Evolutionary conservation across 2,329 filamentous ascomycete genomes (phyloP).

Genomic region (Davidsoniella virescens): DNA sequence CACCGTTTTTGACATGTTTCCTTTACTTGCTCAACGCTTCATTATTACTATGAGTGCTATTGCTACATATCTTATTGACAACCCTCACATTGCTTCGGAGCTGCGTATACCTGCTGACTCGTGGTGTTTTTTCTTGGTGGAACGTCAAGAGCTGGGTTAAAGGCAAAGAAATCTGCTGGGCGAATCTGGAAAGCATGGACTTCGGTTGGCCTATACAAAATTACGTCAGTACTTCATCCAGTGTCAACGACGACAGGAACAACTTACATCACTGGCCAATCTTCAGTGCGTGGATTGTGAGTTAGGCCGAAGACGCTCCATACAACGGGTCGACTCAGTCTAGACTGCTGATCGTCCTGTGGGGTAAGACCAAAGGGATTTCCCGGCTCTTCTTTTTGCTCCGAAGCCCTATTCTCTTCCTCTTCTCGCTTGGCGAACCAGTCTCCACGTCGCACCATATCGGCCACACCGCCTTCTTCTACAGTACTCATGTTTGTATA

Average conservation of each 20-base stretch:
- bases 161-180: constrained; percentile 30
- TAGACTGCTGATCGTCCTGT: constrained; percentile 8
- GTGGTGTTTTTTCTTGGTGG: constrained; percentile 22
- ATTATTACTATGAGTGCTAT: neutral
- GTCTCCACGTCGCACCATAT: constrained; percentile 31
- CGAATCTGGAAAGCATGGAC: constrained; percentile 30
- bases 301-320: constrained; percentile 35
- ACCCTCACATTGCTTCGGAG: constrained; percentile 12
- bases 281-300: constrained; percentile 31
- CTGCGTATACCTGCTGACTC: constrained; percentile 22
- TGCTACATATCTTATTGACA: no score
- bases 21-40: neutral
- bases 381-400: constrained; percentile 11
- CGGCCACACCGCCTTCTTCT: constrained; percentile 28
- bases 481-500: constrained; percentile 33
- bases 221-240: neutral
- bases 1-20: neutral
- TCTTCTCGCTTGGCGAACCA: constrained; percentile 23
- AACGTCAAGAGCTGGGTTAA: constrained; percentile 31
- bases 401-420: constrained; percentile 9
- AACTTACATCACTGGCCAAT: constrained; percentile 35
- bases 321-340: constrained; percentile 22
- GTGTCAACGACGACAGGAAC: neutral
- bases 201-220: constrained; percentile 28
- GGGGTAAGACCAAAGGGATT: constrained; percentile 3